Percentiles rank a stretch among this genome's conserved stretches.
phyloP scores from a whole-genome alignment of 345 rosid species.

The Linum tenue region DNA sequence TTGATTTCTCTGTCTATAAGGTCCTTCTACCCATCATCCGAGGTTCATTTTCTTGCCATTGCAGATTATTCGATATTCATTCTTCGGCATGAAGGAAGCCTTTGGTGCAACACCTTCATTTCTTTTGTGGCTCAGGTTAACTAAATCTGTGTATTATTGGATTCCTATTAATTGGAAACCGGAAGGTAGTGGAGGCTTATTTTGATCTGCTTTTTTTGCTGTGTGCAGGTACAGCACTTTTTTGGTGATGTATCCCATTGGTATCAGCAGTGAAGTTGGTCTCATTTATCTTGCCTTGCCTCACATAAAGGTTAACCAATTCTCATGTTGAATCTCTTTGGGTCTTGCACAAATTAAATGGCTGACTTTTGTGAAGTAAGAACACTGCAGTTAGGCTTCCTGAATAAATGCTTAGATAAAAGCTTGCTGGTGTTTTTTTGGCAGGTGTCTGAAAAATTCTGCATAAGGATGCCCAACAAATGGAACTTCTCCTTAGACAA shows the following conservation, averaged over 20 bases:
- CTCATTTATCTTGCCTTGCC: constrained; percentile 68
- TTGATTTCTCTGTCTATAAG: background rate
- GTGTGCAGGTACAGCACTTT: constrained; percentile 79
- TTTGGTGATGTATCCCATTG: constrained; percentile 63
- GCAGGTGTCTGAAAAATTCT: constrained; percentile 68
- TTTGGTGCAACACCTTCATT: constrained; percentile 83
- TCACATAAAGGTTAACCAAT: constrained; percentile 49
- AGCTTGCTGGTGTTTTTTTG: constrained; percentile 2
- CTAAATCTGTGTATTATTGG: background rate
- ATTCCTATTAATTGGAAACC: background rate
- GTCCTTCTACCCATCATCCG: background rate
- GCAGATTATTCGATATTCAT: constrained; percentile 85
- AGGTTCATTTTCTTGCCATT: constrained; percentile 1
- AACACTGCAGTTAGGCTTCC: background rate
- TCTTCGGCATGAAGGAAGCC: constrained; percentile 86
- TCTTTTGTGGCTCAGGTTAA: constrained; percentile 92
- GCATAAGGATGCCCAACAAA: constrained; percentile 79
- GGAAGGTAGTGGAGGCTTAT: background rate
- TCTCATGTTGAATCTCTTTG: background rate
- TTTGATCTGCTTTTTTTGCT: constrained; percentile 3
- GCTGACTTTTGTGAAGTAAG: too few species aligned
- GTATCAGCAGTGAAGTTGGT: constrained; percentile 93
- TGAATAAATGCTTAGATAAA: background rate
- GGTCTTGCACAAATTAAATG: too few species aligned
- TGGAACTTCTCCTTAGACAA: constrained; percentile 79